Evolutionary conservation across 257 asterid species (phyloP).

Genomic region (Eucommia ulmoides): DNA sequence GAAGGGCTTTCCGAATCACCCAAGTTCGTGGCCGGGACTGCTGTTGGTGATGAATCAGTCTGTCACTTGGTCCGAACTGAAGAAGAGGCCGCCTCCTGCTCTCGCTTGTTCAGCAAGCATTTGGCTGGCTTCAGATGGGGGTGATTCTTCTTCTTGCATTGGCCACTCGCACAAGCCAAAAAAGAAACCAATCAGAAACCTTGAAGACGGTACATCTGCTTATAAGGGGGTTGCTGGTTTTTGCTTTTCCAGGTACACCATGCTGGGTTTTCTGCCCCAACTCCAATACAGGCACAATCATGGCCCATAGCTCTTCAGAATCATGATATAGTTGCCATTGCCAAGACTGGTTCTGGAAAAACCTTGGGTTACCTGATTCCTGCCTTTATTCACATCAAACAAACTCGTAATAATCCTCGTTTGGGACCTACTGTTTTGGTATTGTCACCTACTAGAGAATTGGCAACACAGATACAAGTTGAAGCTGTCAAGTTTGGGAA

Average conservation of each 20-base stretch:
- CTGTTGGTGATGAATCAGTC: constrained; percentile 64
- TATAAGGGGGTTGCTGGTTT: constrained; percentile 26
- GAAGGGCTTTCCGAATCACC: constrained; percentile 80
- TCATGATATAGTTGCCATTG: constrained; percentile 20
- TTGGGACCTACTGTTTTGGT: constrained; percentile 1
- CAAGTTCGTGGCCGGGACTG: constrained; percentile 66
- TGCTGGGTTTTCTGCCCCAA: constrained; percentile 21
- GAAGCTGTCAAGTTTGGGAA: constrained; percentile 89
- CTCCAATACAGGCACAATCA: constrained; percentile 21
- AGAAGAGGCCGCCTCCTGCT: constrained; percentile 83
- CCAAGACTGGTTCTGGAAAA: constrained; percentile 20
- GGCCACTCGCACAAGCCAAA: constrained; percentile 39
- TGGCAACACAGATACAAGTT: constrained; percentile 95
- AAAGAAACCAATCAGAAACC: constrained; percentile 22
- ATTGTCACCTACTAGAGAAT: constrained; percentile 82
- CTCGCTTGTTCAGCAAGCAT: constrained; percentile 68
- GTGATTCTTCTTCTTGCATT: constrained; percentile 70
- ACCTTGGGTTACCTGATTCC: constrained; percentile 21
- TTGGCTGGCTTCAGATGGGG: constrained; percentile 52
- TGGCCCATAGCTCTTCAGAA: constrained; percentile 21
- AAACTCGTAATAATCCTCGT: background rate
- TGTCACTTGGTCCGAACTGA: constrained; percentile 60
- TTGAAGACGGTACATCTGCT: constrained; percentile 31
- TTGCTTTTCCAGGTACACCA: constrained; percentile 59
- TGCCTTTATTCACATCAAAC: constrained; percentile 13